phyloP scores from a whole-genome alignment of 1,284 basidiomycete genomes.

The Quambalaria eucalypti region DNA sequence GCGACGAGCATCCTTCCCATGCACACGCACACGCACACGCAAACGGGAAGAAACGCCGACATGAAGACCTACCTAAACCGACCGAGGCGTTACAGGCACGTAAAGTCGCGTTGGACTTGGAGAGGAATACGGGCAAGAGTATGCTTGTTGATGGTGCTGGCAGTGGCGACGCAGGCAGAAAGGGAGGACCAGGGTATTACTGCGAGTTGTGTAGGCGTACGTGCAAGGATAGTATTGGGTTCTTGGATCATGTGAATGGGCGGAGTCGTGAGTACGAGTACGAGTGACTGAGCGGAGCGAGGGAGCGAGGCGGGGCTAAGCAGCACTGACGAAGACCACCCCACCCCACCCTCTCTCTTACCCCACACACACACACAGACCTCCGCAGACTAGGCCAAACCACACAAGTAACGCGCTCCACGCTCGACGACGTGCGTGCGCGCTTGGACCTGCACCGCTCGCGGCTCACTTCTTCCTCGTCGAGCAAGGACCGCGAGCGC shows the following conservation, averaged over 20 bases:
- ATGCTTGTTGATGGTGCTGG: conserved; percentile 34
- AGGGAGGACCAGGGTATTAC: conserved; percentile 46
- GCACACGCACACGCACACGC: not conserved
- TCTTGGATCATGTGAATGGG: conserved; percentile 92
- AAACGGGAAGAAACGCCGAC: not conserved
- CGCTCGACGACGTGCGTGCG: conserved; percentile 78
- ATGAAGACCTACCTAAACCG: conserved; percentile 28
- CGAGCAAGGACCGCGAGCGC: conserved; percentile 1
- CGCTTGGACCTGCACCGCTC: conserved; percentile 72
- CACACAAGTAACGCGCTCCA: conserved; percentile 79
- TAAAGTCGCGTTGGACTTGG: conserved; percentile 26
- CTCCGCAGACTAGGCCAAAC: not conserved
- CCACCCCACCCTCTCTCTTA: conserved; percentile 1
- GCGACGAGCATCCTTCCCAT: conserved; percentile 9
- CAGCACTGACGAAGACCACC: too few species aligned
- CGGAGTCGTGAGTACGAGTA: conserved; percentile 64
- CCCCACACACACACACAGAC: conserved; percentile 54
- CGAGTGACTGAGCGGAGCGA: not conserved
- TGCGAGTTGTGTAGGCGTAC: conserved; percentile 54
- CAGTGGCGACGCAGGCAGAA: too few species aligned
- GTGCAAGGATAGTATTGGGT: conserved; percentile 84
- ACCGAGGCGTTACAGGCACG: conserved; percentile 34
- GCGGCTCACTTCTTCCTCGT: not conserved
- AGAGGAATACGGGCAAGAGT: conserved; percentile 35
- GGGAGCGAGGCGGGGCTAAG: too few species aligned